Percentiles rank a stretch among this genome's conserved stretches.
These are phyloP conservation scores for Cladophialophora exuberans DNA, from an alignment of 2,329 filamentous ascomycete species.

Conservation along the genomic window DNA sequence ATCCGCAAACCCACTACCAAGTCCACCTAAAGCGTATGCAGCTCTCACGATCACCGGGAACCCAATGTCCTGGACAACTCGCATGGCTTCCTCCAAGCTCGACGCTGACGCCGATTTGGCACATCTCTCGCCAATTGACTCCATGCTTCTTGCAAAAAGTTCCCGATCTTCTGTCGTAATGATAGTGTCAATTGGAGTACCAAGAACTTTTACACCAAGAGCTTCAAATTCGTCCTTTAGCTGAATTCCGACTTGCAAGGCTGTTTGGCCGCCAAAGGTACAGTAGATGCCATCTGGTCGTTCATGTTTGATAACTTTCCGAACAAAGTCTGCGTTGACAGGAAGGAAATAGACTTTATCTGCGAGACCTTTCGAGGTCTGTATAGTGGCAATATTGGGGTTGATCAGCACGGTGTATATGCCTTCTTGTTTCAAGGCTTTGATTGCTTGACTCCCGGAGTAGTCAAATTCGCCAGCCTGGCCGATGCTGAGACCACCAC, in stretches of 20 bases:
- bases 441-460: constrained; percentile 97
- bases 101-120: constrained; percentile 94
- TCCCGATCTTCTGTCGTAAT: constrained; percentile 98
- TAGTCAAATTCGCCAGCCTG: constrained; percentile 99
- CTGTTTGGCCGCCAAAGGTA: constrained; percentile 97
- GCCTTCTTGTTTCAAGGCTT: constrained; percentile 95
- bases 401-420: constrained; percentile 99
- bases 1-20: constrained; percentile 94
- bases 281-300: constrained; percentile 95
- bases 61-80: constrained; percentile 86
- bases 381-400: constrained; percentile 97
- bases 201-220: constrained; percentile 90
- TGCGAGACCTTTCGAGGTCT: constrained; percentile 95
- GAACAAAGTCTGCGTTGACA: constrained; percentile 94
- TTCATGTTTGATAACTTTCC: constrained; percentile 95
- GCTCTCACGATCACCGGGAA: constrained; percentile 97
- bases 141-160: constrained; percentile 96
- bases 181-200: constrained; percentile 96
- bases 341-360: constrained; percentile 99
- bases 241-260: constrained; percentile 93
- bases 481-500: constrained; percentile 93
- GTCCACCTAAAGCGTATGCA: constrained; percentile 90
- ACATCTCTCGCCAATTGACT: constrained; percentile 96
- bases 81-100: constrained; percentile 83
- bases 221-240: constrained; percentile 95